Percentiles rank a stretch among this genome's conserved stretches.
Conservation (phyloP, 805 yeast species). For the Candida chilensis region DNA sequence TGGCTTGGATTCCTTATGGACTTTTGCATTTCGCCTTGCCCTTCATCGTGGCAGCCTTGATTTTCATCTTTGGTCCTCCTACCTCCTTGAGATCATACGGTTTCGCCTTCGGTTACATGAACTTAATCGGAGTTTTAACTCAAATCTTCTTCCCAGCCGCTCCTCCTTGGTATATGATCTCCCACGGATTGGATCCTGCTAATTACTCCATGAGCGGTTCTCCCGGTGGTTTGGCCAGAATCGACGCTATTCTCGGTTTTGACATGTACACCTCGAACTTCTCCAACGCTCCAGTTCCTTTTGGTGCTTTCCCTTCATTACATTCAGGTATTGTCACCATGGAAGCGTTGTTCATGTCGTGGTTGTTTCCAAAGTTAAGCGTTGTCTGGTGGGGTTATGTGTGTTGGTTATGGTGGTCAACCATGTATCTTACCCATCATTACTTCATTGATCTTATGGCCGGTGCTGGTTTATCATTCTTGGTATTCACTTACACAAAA, state of each 20-base stretch:
- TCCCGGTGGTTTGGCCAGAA: conserved; percentile 91
- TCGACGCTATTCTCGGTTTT: conserved; percentile 69
- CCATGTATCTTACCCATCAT: conserved; percentile 96
- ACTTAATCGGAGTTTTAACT: conserved; percentile 71
- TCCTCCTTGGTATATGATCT: conserved; percentile 92
- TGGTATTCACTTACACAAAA: conserved; percentile 62
- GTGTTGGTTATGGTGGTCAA: conserved; percentile 96
- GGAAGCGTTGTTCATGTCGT: conserved; percentile 82
- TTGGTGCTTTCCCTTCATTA: conserved; percentile 82
- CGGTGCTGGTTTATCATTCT: conserved; percentile 79
- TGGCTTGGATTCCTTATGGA: conserved; percentile 96
- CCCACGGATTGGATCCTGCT: conserved; percentile 84
- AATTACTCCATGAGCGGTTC: conserved; percentile 87
- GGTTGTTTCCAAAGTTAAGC: conserved; percentile 66
- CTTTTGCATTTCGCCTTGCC: conserved; percentile 86
- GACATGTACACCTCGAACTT: conserved; percentile 81
- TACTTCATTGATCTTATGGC: conserved; percentile 89
- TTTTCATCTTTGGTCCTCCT: conserved; percentile 90
- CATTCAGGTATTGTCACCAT: conserved; percentile 93
- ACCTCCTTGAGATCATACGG: conserved; percentile 75
- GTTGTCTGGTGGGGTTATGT: conserved; percentile 70
- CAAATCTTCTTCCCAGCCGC: conserved; percentile 89
- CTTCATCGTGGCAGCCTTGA: conserved; percentile 68
- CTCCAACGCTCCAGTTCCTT: conserved; percentile 81
- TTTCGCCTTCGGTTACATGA: conserved; percentile 93